Percentiles rank a stretch among this genome's conserved stretches.
These are phyloP conservation scores for Heterobasidion annosum DNA, from an alignment of 1,284 basidiomycete species.

Conservation along the genomic window DNA sequence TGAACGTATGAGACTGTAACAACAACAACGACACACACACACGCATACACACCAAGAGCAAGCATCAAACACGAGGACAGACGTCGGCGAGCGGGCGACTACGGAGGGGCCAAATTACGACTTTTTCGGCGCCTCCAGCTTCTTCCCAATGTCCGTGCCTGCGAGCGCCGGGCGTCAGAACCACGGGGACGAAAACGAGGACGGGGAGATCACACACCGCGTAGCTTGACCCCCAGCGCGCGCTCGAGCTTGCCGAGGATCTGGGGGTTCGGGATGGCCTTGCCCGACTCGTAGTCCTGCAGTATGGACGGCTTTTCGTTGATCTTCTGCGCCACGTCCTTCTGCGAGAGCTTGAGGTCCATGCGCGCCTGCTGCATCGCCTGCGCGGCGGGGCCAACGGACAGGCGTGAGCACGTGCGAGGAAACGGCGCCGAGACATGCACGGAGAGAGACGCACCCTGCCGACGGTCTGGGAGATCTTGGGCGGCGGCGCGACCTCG, in stretches of 20 bases:
- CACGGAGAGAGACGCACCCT: constrained; percentile 41
- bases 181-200: background rate
- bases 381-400: constrained; percentile 22
- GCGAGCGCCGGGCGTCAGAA: background rate
- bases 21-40: background rate
- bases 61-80: background rate
- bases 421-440: background rate
- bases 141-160: constrained; percentile 78
- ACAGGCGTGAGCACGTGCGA: background rate
- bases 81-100: background rate
- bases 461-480: constrained; percentile 74
- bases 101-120: constrained; percentile 29
- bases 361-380: constrained; percentile 81
- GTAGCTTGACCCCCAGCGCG: constrained; percentile 83
- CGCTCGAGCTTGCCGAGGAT: constrained; percentile 92
- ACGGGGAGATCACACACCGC: constrained; percentile 45
- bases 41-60: background rate
- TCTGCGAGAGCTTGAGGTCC: constrained; percentile 78
- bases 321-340: constrained; percentile 89
- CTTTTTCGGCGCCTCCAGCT: constrained; percentile 70
- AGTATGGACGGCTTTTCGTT: constrained; percentile 87
- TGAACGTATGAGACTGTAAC: background rate
- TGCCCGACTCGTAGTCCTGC: constrained; percentile 86
- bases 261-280: constrained; percentile 85
- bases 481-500: constrained; percentile 91